Evolutionary conservation across 176 grass and related monocot genomes (phyloP).

Genomic region (Alopecurus myosuroides): DNA sequence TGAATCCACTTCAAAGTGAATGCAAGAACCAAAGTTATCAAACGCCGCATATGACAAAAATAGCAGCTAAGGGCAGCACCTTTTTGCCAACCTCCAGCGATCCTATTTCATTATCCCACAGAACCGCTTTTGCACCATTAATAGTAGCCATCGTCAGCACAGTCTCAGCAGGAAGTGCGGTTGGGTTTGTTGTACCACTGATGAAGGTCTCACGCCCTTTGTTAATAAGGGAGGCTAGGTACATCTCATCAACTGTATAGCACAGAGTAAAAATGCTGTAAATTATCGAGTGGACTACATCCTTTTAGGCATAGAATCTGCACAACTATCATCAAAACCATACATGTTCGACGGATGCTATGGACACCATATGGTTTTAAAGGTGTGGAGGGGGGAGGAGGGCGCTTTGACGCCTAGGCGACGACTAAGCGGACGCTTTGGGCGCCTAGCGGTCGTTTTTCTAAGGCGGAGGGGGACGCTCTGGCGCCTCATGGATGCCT

Average conservation of each 20-base stretch:
- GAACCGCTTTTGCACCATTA: constrained; percentile 83
- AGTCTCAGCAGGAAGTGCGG: constrained; percentile 60
- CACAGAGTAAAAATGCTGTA: background rate
- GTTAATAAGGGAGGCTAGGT: constrained; percentile 88
- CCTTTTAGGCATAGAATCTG: background rate
- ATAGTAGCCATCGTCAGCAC: constrained; percentile 80
- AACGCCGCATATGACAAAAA: constrained; percentile 1
- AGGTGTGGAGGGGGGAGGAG: too few relatives aligned
- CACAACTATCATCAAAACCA: background rate
- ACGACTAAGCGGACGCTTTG: too few relatives aligned
- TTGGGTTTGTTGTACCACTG: constrained; percentile 72
- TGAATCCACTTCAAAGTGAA: background rate
- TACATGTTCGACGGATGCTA: background rate
- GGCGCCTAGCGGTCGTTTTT: too few relatives aligned
- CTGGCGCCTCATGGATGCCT: too few relatives aligned
- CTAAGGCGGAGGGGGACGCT: too few relatives aligned
- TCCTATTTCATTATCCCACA: constrained; percentile 94
- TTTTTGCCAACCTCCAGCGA: constrained; percentile 86
- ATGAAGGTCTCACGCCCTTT: constrained; percentile 85
- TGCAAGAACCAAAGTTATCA: background rate
- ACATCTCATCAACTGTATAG: constrained; percentile 92
- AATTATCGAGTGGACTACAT: background rate
- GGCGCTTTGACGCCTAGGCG: too few relatives aligned
- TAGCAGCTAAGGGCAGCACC: constrained; percentile 34
- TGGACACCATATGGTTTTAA: too few relatives aligned